A percentile compares a stretch with the other conserved stretches of the same genome.
Evolutionary conservation across 2,329 filamentous ascomycete genomes (phyloP).

Genomic region (Blastomyces gilchristii): DNA sequence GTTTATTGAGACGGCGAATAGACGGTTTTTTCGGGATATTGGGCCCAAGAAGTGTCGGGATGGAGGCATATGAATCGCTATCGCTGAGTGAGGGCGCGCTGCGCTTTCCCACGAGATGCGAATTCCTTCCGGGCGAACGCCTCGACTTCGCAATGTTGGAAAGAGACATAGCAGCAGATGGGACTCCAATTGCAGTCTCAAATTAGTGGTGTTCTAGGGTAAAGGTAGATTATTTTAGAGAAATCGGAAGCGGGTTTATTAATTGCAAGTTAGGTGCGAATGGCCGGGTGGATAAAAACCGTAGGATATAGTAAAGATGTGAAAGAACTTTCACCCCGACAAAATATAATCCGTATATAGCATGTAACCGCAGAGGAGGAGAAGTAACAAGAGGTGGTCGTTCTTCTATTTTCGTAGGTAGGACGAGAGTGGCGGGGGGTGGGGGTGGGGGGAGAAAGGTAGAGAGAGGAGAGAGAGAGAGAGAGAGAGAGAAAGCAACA

Average conservation of each 20-base stretch:
- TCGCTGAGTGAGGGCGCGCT: constrained; percentile 1
- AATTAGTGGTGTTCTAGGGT: not conserved
- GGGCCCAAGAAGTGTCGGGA: constrained; percentile 11
- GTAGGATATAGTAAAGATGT: not conserved
- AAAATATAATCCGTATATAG: not conserved
- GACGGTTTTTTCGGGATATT: constrained; percentile 9
- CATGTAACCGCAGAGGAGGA: not conserved
- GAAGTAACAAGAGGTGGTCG: not conserved
- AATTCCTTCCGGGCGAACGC: not conserved
- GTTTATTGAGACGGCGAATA: not conserved
- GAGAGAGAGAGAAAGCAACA: not conserved
- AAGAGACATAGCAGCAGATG: not conserved
- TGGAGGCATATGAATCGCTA: not conserved
- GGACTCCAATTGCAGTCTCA: not conserved
- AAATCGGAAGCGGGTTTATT: not conserved
- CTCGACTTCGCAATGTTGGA: not conserved
- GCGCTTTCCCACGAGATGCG: not conserved
- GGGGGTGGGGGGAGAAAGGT: not conserved
- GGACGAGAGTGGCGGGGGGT: not conserved
- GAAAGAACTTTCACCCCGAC: not conserved
- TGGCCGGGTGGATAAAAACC: not conserved
- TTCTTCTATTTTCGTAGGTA: not conserved
- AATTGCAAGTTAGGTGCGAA: not conserved
- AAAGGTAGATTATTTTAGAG: not conserved
- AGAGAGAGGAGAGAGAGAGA: too few relatives aligned